These are phyloP conservation scores for Blastobotrys robertii DNA, from an alignment of 805 yeast species.

Conservation along the genomic window DNA sequence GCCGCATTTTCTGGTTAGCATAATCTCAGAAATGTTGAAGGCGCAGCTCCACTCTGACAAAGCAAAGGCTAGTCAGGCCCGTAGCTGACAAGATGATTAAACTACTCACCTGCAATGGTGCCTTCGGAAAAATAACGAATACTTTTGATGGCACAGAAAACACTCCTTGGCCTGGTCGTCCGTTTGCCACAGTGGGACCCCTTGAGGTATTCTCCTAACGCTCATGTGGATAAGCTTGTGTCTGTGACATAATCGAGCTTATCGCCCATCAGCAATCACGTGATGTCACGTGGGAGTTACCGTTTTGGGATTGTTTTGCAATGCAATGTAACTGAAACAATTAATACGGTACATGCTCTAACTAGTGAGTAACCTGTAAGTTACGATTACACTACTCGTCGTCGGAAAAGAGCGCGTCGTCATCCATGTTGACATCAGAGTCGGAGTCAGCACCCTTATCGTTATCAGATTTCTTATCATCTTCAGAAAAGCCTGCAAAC, in stretches of 20 bases:
- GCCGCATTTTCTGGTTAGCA: constrained; percentile 47
- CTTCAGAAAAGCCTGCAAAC: constrained; percentile 23
- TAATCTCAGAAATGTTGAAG: no score
- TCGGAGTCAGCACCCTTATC: constrained; percentile 26
- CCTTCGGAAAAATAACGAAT: constrained; percentile 55
- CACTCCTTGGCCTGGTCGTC: constrained; percentile 49
- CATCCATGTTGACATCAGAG: constrained; percentile 18
- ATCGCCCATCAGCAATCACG: constrained; percentile 1
- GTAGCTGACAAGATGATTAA: no score
- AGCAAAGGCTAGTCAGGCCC: no score
- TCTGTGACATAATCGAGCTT: constrained; percentile 2
- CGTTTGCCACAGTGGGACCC: constrained; percentile 56
- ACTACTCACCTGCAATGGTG: constrained; percentile 68
- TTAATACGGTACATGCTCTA: no score
- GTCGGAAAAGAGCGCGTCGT: constrained; percentile 26
- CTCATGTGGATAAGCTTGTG: no score
- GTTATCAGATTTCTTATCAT: constrained; percentile 29
- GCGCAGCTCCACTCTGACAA: no score
- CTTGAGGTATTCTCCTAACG: constrained; percentile 12
- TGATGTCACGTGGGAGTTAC: no score
- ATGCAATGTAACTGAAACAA: no score
- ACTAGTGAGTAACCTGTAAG: no score
- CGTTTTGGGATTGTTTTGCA: no score
- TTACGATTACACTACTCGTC: constrained; percentile 3
- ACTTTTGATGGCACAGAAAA: constrained; percentile 41